A percentile compares a stretch with the other conserved stretches of the same genome.
phyloP scores from a whole-genome alignment of 2,329 filamentous ascomycete genomes.

The Macrophomina tecta region DNA sequence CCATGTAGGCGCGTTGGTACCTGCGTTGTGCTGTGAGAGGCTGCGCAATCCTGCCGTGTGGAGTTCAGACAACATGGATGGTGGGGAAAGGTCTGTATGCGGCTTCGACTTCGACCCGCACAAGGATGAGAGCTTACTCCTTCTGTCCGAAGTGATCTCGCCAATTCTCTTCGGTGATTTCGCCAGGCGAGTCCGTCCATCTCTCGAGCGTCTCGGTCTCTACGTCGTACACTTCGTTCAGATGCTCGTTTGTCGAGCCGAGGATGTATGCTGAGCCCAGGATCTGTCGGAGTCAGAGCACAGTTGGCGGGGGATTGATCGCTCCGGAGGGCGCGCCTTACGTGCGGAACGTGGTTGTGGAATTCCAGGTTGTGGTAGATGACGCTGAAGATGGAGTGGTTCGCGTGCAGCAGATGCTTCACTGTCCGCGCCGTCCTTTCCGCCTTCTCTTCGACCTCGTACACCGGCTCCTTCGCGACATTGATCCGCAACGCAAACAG shows the following conservation, averaged over 20 bases:
- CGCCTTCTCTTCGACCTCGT: slow-evolving; percentile 78
- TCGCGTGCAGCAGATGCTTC: slow-evolving; percentile 88
- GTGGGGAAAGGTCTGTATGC: too few relatives aligned
- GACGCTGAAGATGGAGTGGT: slow-evolving; percentile 88
- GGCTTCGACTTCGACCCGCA: too few relatives aligned
- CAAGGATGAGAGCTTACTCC: slow-evolving; percentile 51
- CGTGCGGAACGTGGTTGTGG: slow-evolving; percentile 84
- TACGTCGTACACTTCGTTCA: slow-evolving; percentile 81
- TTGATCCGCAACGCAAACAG: slow-evolving; percentile 9
- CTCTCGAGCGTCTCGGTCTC: slow-evolving; percentile 74
- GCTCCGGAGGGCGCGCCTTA: slow-evolving; percentile 42
- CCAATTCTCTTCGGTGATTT: slow-evolving; percentile 86
- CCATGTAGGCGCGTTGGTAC: slow-evolving; percentile 89
- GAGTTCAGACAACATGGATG: too few relatives aligned
- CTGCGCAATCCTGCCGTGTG: background rate
- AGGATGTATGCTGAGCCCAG: slow-evolving; percentile 88
- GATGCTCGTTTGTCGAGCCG: slow-evolving; percentile 73
- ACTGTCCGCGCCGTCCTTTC: slow-evolving; percentile 82
- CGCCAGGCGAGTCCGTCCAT: slow-evolving; percentile 84
- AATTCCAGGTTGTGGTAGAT: slow-evolving; percentile 76
- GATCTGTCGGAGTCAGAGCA: slow-evolving; percentile 54
- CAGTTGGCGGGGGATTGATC: slow-evolving; percentile 33
- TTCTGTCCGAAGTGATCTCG: slow-evolving; percentile 79
- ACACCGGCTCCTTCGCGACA: slow-evolving; percentile 8
- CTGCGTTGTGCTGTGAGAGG: slow-evolving; percentile 39